Conservation (phyloP, 2,329 filamentous ascomycete genomes). For the Diaporthe australafricana region DNA sequence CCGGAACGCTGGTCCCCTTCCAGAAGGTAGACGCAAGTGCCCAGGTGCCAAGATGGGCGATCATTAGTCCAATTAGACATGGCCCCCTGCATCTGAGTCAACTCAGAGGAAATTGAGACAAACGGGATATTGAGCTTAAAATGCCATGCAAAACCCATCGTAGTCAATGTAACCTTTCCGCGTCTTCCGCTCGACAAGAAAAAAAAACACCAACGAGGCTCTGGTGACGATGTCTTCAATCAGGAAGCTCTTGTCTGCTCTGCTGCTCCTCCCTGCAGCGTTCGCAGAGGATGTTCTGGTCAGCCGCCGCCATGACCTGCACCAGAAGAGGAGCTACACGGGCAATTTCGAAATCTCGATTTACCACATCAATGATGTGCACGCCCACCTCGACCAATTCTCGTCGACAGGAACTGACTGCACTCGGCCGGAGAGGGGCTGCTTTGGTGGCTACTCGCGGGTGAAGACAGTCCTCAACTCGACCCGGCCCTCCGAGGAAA, state of each 20-base stretch:
- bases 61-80: conserved; percentile 12
- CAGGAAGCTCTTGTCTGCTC: neutral
- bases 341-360: conserved; percentile 71
- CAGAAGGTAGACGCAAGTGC: neutral
- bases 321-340: conserved; percentile 60
- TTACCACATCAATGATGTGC: conserved; percentile 78
- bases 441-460: conserved; percentile 73
- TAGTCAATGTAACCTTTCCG: neutral
- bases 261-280: conserved; percentile 17
- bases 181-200: neutral
- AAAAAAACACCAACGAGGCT: neutral
- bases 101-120: neutral
- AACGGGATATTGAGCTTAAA: neutral
- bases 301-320: conserved; percentile 57
- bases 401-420: conserved; percentile 72
- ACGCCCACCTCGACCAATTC: conserved; percentile 75
- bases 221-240: conserved; percentile 12
- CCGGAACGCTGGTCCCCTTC: neutral
- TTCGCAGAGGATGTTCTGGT: conserved; percentile 59
- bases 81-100: neutral
- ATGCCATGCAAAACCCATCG: neutral
- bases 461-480: conserved; percentile 71
- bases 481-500: conserved; percentile 66
- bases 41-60: conserved; percentile 13
- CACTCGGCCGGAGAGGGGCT: conserved; percentile 65